A percentile compares a stretch with the other conserved stretches of the same genome.
Evolutionary conservation across 441 rosid species (phyloP).

Genomic region (Arabidopsis lyrata): DNA sequence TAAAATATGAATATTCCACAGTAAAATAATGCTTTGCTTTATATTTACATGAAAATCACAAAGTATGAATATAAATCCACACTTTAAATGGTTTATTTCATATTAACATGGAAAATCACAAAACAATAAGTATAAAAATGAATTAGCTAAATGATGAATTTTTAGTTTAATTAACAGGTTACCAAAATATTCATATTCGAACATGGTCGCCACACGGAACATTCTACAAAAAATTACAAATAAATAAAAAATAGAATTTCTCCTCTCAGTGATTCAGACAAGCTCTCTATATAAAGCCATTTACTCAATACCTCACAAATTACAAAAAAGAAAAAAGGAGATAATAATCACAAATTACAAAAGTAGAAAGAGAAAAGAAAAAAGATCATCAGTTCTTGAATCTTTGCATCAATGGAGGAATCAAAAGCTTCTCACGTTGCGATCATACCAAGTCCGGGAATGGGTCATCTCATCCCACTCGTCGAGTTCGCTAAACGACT

Average conservation of each 20-base stretch:
- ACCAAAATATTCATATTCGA: background rate
- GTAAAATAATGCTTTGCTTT: too few relatives aligned
- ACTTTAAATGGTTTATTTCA: background rate
- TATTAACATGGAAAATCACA: background rate
- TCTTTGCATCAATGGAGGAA: slow-evolving; percentile 42
- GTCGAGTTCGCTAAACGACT: slow-evolving; percentile 45
- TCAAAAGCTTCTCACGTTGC: slow-evolving; percentile 48
- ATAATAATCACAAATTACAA: slow-evolving; percentile 19
- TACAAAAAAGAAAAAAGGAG: slow-evolving; percentile 2
- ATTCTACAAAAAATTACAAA: slow-evolving; percentile 9
- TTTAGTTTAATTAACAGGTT: background rate
- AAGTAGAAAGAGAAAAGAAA: background rate
- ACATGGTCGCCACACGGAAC: slow-evolving; percentile 8
- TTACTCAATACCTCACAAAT: slow-evolving; percentile 26
- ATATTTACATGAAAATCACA: background rate
- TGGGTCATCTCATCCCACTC: slow-evolving; percentile 50
- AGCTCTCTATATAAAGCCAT: slow-evolving; percentile 43
- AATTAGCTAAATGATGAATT: background rate
- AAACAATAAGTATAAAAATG: background rate
- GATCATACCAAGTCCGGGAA: slow-evolving; percentile 61
- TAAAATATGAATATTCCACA: background rate
- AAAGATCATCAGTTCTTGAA: background rate
- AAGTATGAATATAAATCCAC: background rate
- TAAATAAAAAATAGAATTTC: slow-evolving; percentile 2
- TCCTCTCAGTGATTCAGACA: slow-evolving; percentile 6